Conservation (phyloP, 495 filamentous ascomycete species). For the Aspergillus leporis region DNA sequence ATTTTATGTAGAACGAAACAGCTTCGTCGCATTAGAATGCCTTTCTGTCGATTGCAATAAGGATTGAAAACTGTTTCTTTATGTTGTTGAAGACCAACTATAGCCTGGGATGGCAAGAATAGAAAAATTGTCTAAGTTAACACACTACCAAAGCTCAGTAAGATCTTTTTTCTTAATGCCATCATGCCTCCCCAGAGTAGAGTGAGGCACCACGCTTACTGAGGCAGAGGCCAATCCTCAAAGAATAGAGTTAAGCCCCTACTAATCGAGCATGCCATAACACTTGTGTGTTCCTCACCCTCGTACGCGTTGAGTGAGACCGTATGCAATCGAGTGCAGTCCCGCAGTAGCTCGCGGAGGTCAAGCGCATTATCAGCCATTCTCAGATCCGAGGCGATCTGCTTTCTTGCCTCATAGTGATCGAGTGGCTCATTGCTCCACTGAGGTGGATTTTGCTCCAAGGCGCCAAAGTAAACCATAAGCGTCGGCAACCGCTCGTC, state of each 20-base stretch:
- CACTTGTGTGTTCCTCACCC: conserved; percentile 28
- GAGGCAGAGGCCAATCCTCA: conserved; percentile 23
- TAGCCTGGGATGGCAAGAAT: no score
- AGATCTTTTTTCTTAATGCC: no score
- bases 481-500: conserved; percentile 15
- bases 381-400: conserved; percentile 42
- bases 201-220: neutral
- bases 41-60: no score
- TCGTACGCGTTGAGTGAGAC: conserved; percentile 35
- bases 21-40: no score
- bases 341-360: conserved; percentile 13
- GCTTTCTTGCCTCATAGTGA: conserved; percentile 44
- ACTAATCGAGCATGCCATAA: conserved; percentile 26
- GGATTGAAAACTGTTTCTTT: no score
- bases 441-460: conserved; percentile 44
- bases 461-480: conserved; percentile 20
- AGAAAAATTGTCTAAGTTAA: no score
- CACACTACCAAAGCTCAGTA: no score
- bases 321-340: conserved; percentile 31
- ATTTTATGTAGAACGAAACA: no score
- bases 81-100: no score
- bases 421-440: conserved; percentile 27
- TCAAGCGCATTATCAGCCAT: conserved; percentile 41
- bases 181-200: no score
- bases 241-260: conserved; percentile 25